Conservation (phyloP, 2,329 filamentous ascomycete genomes). For the Akanthomyces dipterigenus region DNA sequence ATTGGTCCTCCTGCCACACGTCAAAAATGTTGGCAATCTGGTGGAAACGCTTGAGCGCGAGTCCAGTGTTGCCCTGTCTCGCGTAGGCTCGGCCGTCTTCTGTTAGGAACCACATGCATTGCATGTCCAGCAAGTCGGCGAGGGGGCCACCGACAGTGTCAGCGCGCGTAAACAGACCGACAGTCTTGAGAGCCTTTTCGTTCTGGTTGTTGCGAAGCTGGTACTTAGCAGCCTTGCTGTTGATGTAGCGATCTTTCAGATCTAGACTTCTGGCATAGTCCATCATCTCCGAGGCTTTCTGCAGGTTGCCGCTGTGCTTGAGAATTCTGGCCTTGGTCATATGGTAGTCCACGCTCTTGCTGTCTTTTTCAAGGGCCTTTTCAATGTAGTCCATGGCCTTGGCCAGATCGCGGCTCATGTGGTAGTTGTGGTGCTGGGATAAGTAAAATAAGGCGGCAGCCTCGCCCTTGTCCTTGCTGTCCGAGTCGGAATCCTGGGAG, state of each 20-base stretch:
- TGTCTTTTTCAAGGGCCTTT: slow-evolving; percentile 71
- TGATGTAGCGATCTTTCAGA: slow-evolving; percentile 90
- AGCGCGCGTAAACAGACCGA: slow-evolving; percentile 89
- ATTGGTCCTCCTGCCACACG: slow-evolving; percentile 96
- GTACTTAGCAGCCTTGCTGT: slow-evolving; percentile 96
- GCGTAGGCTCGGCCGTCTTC: slow-evolving; percentile 90
- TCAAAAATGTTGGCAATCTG: slow-evolving; percentile 89
- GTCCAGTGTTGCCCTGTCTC: slow-evolving; percentile 71
- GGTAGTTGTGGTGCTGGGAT: slow-evolving; percentile 94
- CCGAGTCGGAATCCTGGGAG: slow-evolving; percentile 44
- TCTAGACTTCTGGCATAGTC: slow-evolving; percentile 80
- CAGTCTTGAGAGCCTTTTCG: slow-evolving; percentile 76
- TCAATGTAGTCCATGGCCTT: slow-evolving; percentile 81
- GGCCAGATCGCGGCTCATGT: slow-evolving; percentile 72
- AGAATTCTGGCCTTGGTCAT: slow-evolving; percentile 94
- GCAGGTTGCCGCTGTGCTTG: slow-evolving; percentile 78
- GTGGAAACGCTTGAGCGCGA: slow-evolving; percentile 89
- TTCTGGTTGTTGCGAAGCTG: slow-evolving; percentile 89
- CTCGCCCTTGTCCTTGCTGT: slow-evolving; percentile 53
- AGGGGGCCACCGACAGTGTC: slow-evolving; percentile 84
- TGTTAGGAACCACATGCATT: slow-evolving; percentile 93
- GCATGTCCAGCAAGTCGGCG: slow-evolving; percentile 93
- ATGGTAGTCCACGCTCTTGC: slow-evolving; percentile 80
- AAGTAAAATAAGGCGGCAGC: slow-evolving; percentile 86
- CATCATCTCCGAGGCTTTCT: slow-evolving; percentile 81